Evolutionary conservation across 148 eudicot species (phyloP).

Genomic region (Gaultheria prostrata): DNA sequence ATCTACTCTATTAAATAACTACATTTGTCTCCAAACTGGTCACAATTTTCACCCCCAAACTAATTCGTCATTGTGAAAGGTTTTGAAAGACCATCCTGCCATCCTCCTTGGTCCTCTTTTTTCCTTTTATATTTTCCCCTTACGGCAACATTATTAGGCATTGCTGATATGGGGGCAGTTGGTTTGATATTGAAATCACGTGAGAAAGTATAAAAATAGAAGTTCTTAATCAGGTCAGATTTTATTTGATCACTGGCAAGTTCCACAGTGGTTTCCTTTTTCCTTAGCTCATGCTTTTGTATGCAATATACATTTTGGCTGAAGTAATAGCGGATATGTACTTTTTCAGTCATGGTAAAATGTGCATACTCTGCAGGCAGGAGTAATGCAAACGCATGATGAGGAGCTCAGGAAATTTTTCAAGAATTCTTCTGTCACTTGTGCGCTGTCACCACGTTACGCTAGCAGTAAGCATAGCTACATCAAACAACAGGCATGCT

Average conservation of each 20-base stretch:
- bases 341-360: conserved; percentile 1
- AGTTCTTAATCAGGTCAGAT: neutral
- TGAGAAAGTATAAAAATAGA: neutral
- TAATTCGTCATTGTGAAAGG: neutral
- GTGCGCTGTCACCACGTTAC: conserved; percentile 87
- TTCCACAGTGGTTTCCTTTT: neutral
- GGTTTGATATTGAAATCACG: conserved; percentile 1
- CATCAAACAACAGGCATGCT: conserved; percentile 75
- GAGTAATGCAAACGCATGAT: conserved; percentile 92
- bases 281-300: neutral
- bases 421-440: conserved; percentile 82
- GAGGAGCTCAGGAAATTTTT: conserved; percentile 90
- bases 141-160: neutral
- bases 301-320: neutral
- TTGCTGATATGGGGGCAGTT: neutral
- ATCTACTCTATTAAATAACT: neutral
- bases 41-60: no score
- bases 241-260: neutral
- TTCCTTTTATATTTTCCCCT: neutral
- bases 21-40: neutral
- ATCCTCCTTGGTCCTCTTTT: neutral
- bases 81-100: neutral
- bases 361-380: conserved; percentile 53
- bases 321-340: neutral
- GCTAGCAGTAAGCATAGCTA: conserved; percentile 75